phyloP scores from a whole-genome alignment of 2,329 filamentous ascomycete genomes.

The Chrysosporium queenslandicum region DNA sequence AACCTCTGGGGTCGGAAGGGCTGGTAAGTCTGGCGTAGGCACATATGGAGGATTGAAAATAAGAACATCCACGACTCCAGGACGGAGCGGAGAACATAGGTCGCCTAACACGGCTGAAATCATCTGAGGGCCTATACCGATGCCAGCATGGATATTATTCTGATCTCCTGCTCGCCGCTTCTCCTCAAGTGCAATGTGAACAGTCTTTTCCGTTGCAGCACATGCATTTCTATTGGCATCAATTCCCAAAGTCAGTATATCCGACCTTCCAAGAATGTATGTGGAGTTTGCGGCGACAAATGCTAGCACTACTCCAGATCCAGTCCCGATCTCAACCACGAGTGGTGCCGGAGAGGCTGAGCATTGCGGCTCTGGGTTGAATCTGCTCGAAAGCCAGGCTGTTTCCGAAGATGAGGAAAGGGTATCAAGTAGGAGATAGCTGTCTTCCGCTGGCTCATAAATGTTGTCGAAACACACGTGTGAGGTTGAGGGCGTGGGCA shows the following conservation, averaged over 20 bases:
- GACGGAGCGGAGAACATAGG: conserved; percentile 52
- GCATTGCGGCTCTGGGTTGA: conserved; percentile 31
- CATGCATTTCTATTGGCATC: conserved; percentile 85
- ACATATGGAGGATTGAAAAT: conserved; percentile 98
- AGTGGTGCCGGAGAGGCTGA: conserved; percentile 43
- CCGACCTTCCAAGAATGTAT: conserved; percentile 59
- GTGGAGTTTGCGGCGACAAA: conserved; percentile 70
- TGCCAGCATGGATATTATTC: neutral
- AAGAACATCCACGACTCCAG: conserved; percentile 62
- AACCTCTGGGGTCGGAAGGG: conserved; percentile 4
- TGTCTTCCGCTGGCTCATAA: conserved; percentile 95
- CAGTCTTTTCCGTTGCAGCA: conserved; percentile 60
- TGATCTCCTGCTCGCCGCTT: conserved; percentile 1
- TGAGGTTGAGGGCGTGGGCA: conserved; percentile 85
- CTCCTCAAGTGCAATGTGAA: conserved; percentile 41
- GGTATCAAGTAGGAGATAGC: conserved; percentile 85
- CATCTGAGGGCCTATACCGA: conserved; percentile 40
- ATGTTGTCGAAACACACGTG: conserved; percentile 82
- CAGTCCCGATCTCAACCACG: conserved; percentile 76
- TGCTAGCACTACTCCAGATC: conserved; percentile 86
- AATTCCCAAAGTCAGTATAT: conserved; percentile 62
- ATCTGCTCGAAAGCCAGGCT: conserved; percentile 56
- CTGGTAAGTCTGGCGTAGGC: conserved; percentile 66
- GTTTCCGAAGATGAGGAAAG: conserved; percentile 63
- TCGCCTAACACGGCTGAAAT: conserved; percentile 62